A percentile compares a stretch with the other conserved stretches of the same genome.
Evolutionary conservation across 2,329 filamentous ascomycete species (phyloP).

Genomic region (Colletotrichum phormii): DNA sequence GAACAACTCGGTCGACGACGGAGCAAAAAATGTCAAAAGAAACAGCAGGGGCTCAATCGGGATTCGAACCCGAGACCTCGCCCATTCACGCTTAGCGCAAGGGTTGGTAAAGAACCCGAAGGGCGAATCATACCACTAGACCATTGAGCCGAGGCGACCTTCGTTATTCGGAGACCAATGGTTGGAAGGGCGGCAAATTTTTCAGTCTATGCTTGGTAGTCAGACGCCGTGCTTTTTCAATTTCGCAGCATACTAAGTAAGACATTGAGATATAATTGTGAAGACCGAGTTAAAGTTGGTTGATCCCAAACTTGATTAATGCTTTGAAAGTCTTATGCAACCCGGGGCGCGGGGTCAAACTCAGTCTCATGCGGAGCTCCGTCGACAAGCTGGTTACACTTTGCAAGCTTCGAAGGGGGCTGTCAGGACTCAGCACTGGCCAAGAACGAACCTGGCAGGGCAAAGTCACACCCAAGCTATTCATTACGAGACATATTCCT

Average conservation of each 20-base stretch:
- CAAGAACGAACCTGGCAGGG: neutral
- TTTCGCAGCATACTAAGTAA: too few species aligned
- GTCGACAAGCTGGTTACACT: too few species aligned
- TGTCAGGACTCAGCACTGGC: neutral
- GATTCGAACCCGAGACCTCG: constrained; percentile 35
- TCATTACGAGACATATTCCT: neutral
- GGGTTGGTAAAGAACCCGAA: constrained; percentile 23
- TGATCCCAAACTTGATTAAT: too few species aligned
- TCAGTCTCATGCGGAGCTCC: too few species aligned
- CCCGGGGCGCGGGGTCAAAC: too few species aligned
- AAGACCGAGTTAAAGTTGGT: neutral
- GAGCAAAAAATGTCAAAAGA: neutral
- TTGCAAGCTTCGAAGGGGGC: neutral
- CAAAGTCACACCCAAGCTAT: neutral
- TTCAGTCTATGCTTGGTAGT: fast-evolving
- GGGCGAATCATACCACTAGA: constrained; percentile 38
- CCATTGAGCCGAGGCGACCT: constrained; percentile 19
- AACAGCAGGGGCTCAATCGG: constrained; percentile 25
- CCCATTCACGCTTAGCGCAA: constrained; percentile 17
- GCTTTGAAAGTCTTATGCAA: too few species aligned
- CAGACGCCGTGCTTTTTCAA: neutral
- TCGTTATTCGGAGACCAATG: neutral
- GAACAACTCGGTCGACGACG: too few species aligned
- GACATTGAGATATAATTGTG: neutral
- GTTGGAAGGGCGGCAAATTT: neutral